phyloP scores from a whole-genome alignment of 495 filamentous ascomycete genomes.

The Neurospora sp. region DNA sequence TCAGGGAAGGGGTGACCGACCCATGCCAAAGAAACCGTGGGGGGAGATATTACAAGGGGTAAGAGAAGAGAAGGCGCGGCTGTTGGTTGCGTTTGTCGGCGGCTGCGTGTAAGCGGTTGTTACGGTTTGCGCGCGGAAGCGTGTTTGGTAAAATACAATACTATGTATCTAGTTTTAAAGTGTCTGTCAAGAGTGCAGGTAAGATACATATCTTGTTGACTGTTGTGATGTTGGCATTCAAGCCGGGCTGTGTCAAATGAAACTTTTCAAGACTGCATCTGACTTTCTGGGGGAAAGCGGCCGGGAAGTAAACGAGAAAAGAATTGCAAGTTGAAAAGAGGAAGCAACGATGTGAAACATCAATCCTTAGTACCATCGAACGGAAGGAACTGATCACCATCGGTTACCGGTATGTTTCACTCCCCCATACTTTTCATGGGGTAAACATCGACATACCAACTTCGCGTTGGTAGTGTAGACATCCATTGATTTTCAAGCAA shows the following conservation, averaged over 20 bases:
- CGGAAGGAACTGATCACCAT: background rate
- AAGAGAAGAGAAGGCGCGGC: background rate
- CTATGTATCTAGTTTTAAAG: no score
- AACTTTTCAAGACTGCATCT: background rate
- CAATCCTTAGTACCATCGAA: background rate
- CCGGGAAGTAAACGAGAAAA: background rate
- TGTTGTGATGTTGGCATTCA: background rate
- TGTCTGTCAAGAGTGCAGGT: background rate
- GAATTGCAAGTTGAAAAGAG: background rate
- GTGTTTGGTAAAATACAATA: background rate
- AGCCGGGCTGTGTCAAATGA: background rate
- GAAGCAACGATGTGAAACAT: background rate
- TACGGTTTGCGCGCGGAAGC: background rate
- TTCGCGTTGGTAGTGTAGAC: background rate
- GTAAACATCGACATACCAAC: background rate
- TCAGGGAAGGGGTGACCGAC: background rate
- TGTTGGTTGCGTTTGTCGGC: background rate
- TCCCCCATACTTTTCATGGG: background rate
- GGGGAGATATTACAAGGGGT: background rate
- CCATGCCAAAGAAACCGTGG: no score
- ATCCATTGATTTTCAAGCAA: background rate
- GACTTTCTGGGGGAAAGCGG: background rate
- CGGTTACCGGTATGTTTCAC: background rate
- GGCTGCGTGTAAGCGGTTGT: background rate
- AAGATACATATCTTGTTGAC: background rate